Conservation (phyloP, 2,329 filamentous ascomycete species). For the Celoporthe dispersa region DNA sequence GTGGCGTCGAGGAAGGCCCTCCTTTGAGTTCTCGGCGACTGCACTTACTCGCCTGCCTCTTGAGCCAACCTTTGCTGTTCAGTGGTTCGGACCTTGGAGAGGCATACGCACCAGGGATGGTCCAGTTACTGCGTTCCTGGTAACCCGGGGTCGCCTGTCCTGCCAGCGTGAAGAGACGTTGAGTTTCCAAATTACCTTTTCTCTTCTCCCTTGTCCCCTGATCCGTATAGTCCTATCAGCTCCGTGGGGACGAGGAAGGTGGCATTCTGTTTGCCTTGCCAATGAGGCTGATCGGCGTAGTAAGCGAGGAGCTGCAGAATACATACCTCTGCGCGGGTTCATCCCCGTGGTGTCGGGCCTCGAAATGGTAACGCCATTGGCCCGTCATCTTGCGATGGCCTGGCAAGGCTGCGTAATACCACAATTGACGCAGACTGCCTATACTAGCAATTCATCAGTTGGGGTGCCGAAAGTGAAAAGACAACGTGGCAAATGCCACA, state of each 20-base stretch:
- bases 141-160: background rate
- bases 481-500: background rate
- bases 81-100: background rate
- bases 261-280: background rate
- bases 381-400: background rate
- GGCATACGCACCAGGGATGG: background rate
- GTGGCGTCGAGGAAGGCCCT: background rate
- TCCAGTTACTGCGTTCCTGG: background rate
- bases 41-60: background rate
- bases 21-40: background rate
- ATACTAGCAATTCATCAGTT: background rate
- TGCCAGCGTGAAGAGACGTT: background rate
- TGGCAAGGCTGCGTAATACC: background rate
- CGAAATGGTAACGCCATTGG: background rate
- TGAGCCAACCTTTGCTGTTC: background rate
- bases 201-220: background rate
- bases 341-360: background rate
- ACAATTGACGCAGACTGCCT: background rate
- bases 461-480: background rate
- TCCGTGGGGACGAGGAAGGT: background rate
- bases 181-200: background rate
- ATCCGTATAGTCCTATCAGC: background rate
- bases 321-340: background rate
- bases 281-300: background rate
- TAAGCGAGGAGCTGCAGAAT: background rate